These are phyloP conservation scores for Solanum arcanum DNA, from an alignment of 257 asterid genomes.

Conservation along the genomic window DNA sequence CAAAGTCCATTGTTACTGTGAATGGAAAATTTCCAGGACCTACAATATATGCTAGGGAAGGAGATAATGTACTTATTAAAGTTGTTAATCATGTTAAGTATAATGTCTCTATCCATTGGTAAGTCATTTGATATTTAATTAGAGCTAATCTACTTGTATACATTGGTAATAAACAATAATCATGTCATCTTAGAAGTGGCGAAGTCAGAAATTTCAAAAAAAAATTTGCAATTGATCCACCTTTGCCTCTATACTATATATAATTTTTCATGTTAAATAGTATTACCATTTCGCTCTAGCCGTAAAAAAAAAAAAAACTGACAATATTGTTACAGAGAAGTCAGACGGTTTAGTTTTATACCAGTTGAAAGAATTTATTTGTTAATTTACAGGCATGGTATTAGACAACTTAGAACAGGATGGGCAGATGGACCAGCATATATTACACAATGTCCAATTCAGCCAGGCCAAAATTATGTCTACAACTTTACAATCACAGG, in stretches of 20 bases:
- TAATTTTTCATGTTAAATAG: background rate
- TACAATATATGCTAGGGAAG: slow-evolving; percentile 82
- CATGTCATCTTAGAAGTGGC: background rate
- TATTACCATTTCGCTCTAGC: background rate
- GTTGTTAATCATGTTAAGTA: slow-evolving; percentile 82
- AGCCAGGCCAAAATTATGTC: slow-evolving; percentile 56
- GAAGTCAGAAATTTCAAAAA: background rate
- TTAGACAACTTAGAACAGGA: slow-evolving; percentile 74
- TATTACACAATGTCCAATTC: slow-evolving; percentile 89
- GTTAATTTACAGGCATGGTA: slow-evolving; percentile 56
- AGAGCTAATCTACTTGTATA: background rate
- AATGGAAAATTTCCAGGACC: slow-evolving; percentile 82
- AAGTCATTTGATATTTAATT: background rate
- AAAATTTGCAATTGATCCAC: no score
- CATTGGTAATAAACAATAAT: background rate
- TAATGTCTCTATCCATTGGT: slow-evolving; percentile 86
- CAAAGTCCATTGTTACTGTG: slow-evolving; percentile 61
- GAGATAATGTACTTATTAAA: slow-evolving; percentile 45
- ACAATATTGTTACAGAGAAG: background rate
- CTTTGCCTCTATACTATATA: background rate
- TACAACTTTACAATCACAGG: slow-evolving; percentile 83
- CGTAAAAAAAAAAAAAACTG: background rate
- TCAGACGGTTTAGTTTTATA: background rate
- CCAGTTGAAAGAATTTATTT: background rate
- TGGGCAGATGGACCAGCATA: slow-evolving; percentile 99